Base-by-base conservation (phyloP, 805 yeast species). In the Saturnispora besseyi region DNA sequence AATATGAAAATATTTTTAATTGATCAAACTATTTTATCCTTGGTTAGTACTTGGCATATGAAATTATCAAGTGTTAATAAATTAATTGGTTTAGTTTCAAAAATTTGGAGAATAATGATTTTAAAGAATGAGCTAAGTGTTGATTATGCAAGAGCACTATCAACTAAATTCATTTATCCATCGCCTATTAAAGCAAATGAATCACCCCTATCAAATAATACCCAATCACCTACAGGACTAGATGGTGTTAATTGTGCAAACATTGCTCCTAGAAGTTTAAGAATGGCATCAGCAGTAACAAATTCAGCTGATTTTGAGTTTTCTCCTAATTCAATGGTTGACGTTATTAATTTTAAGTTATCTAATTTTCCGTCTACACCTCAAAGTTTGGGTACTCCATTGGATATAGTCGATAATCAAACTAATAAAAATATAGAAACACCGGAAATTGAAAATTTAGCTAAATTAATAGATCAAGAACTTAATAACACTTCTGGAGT, bases 1-100 rank as follows among this genome's bases (percentile, higher is more conserved):
- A 57, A 62, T 29, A 53, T 71, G 51, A 67, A 71, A 48, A 63
- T 58, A 8, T 51, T 54, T 46, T 44, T 62, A 10, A 52, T 62
- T 44, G 62, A 59, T 28, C 53, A 53, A 38, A 50, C 58, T 2
- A 49, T 62, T 3, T 49, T 55, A 4, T 46, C 55, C 8, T 43
- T 62, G 8, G 54, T 56, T 11, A 22, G 44, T 8, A 53, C 60
- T 28, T 62, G 65, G 65, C 54, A 53, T 43, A 49, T 53, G n/a
- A 59, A 57, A 37, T 41, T 60, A 21, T 55, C 60, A 9, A 57
- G 62, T 32, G 52, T 62, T 26, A 58, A 56, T 28, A 60, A 57
- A 40, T 44, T 59, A 31, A 53, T 61, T 9, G 45, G 54, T 9
- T 51, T 60, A 5, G 53, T 60, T 12, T 47, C 56, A 18, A 55